Evolutionary conservation across 2,329 filamentous ascomycete species (phyloP).

Genomic region (Drechslera avenae): DNA sequence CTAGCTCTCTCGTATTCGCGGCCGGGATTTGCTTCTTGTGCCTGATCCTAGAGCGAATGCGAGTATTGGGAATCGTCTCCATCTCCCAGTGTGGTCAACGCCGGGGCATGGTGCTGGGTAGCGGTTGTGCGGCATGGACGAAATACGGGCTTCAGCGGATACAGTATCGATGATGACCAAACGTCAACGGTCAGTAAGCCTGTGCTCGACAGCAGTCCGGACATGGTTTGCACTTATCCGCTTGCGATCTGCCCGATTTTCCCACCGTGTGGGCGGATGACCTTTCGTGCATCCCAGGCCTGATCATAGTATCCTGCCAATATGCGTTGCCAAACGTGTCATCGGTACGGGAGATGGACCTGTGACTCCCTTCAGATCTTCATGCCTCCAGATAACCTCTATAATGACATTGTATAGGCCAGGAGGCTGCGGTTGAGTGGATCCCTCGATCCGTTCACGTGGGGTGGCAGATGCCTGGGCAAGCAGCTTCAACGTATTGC

Average conservation of each 20-base stretch:
- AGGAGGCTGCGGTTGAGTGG: slow-evolving; percentile 4
- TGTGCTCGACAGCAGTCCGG: no score
- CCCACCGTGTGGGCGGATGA: neutral
- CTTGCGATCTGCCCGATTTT: neutral
- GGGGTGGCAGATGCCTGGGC: slow-evolving; percentile 12
- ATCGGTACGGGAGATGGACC: slow-evolving; percentile 6
- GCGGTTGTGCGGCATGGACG: no score
- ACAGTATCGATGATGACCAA: no score
- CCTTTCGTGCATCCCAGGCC: neutral
- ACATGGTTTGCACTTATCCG: neutral
- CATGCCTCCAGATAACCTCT: neutral
- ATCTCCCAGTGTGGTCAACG: no score
- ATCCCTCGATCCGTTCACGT: slow-evolving; percentile 1
- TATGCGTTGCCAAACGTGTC: neutral
- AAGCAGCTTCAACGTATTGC: slow-evolving; percentile 12
- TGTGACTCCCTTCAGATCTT: neutral
- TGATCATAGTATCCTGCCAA: slow-evolving; percentile 8
- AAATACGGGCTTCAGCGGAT: no score
- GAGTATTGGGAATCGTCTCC: no score
- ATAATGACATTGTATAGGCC: neutral
- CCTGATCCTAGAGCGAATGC: no score
- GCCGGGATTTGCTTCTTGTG: no score
- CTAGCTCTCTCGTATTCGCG: no score
- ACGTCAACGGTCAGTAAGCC: no score
- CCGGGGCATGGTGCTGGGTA: no score